Evolutionary conservation across 208 protist genomes (phyloP).

Genomic region (Crithidia brevicula): DNA sequence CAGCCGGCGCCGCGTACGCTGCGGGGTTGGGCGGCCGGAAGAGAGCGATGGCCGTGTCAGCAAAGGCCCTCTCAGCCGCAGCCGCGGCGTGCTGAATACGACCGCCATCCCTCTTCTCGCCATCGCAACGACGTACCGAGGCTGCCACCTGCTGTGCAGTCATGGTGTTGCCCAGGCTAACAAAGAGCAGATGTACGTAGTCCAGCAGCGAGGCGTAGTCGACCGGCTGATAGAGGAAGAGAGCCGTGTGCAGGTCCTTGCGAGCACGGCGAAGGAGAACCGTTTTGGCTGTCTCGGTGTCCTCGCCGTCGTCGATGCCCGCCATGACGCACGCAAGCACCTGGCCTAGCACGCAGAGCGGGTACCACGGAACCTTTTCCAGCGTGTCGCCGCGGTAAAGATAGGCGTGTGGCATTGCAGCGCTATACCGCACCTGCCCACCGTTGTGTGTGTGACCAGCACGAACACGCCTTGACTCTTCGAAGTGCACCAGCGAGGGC

Average conservation of each 20-base stretch:
- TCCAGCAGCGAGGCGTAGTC: slow-evolving; percentile 36
- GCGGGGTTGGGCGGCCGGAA: neutral
- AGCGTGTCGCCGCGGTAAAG: slow-evolving; percentile 41
- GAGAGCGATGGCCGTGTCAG: slow-evolving; percentile 17
- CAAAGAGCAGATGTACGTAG: slow-evolving; percentile 39
- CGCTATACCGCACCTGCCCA: neutral
- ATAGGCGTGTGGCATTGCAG: slow-evolving; percentile 30
- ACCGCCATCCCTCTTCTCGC: no score
- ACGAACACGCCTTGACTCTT: slow-evolving; percentile 2
- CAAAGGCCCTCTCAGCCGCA: slow-evolving; percentile 4
- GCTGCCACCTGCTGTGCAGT: slow-evolving; percentile 12
- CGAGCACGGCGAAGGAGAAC: slow-evolving; percentile 7
- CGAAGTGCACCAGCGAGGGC: slow-evolving; percentile 61
- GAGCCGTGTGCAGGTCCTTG: neutral
- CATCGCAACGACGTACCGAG: no score
- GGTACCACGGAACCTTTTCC: slow-evolving; percentile 48
- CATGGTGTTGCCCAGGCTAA: slow-evolving; percentile 27
- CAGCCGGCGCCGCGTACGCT: neutral
- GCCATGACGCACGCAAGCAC: no score
- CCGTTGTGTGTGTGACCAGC: neutral
- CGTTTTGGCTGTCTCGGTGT: no score
- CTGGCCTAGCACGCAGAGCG: slow-evolving; percentile 27
- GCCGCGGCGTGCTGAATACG: neutral
- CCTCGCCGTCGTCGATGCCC: no score
- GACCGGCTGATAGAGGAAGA: slow-evolving; percentile 11